phyloP scores from a whole-genome alignment of 129 eudicot genomes.

The Chrysanthemum makinoi region DNA sequence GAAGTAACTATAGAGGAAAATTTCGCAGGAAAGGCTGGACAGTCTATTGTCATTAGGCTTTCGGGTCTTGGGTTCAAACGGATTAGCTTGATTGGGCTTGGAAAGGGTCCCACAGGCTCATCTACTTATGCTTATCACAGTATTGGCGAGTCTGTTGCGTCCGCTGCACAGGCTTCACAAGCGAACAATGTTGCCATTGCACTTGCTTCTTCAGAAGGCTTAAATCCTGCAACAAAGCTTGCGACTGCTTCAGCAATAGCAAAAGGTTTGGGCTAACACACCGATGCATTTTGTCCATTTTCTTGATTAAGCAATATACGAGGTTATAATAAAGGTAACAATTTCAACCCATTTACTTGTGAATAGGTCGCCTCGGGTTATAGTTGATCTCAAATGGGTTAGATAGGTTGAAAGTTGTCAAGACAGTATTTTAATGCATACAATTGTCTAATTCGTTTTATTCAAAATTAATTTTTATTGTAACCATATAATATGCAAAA shows the following conservation, averaged over 20 bases:
- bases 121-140: conserved; percentile 44
- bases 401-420: too few relatives aligned
- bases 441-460: too few relatives aligned
- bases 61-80: conserved; percentile 74
- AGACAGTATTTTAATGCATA: too few relatives aligned
- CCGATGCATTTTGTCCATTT: too few relatives aligned
- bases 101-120: conserved; percentile 47
- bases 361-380: too few relatives aligned
- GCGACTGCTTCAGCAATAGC: conserved; percentile 72
- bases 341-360: too few relatives aligned
- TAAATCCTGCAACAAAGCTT: conserved; percentile 61
- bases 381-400: too few relatives aligned
- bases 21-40: conserved; percentile 86
- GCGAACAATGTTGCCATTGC: conserved; percentile 74
- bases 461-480: too few relatives aligned
- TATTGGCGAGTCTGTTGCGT: conserved; percentile 92
- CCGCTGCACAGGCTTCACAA: conserved; percentile 74
- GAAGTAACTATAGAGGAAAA: conserved; percentile 83
- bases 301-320: too few relatives aligned
- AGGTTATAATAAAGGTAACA: too few relatives aligned
- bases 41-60: conserved; percentile 69
- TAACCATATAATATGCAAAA: too few relatives aligned
- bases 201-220: conserved; percentile 70
- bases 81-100: conserved; percentile 76
- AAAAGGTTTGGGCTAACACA: conserved; percentile 42